Evolutionary conservation across 257 asterid genomes (phyloP), one percentile per base, ranked within the genome.

Genomic region (Handroanthus guayacan): DNA sequence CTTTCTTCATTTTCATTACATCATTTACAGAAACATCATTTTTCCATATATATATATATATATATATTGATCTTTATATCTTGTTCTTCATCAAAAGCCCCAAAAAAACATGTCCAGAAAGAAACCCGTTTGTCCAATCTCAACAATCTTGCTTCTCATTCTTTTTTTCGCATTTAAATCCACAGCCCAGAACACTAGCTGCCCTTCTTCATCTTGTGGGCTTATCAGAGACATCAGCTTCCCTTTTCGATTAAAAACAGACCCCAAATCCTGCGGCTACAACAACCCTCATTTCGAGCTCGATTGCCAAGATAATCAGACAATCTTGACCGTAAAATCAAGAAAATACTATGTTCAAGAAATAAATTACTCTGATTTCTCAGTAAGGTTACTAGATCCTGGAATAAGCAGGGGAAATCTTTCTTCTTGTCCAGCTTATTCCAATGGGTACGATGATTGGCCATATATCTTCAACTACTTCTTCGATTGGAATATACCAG

Each of bases 141-240:
- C 82, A 61, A 68, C 50, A 69, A 64, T 79, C 82, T 69, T 56
- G 38, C 51, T 75, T 74, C 48, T 52, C 67, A 54, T 84, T 5
- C 68, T 85, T 48, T 80, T 78, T 63, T 75, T 64, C 43, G 17
- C 62, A 34, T 38, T 38, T 12, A 60, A 14, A 16, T 76, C 82
- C 61, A 52, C 64, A 62, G 86, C 78, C 76, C 84, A 86, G 74
- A 83, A 12, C 48, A 74, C 31, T 12, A 69, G 54, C 14, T 86
- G 91, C 68, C 71, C 83, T 6, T 34, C 83, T 17, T 83, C 86
- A 18, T 85, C 84, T 5, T 87, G 91, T 56, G 91, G 89, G 16
- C 72, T 60, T 9, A 61, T 83, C 57, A 74, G 72, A 81, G 39
- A 41, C 36, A 81, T 87, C 45, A 79, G 81, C 48, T 83, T 62